Base-by-base conservation (phyloP, 495 filamentous ascomycete species). In the Daldinia vernicosa region DNA sequence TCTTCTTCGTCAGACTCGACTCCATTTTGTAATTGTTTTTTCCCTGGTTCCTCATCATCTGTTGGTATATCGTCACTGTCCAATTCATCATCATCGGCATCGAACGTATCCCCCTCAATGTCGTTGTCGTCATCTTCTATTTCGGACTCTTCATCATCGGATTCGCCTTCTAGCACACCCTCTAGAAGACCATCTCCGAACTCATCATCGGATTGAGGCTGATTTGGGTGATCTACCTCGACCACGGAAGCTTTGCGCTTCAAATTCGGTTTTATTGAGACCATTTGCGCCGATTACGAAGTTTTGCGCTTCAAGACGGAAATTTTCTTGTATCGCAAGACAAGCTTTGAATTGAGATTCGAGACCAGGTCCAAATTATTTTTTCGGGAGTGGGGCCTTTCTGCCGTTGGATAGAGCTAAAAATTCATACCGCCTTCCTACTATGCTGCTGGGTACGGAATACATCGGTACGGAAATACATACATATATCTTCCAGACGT, bases 101-200 rank as follows among this genome's bases (percentile, higher is more conserved):
- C 80, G 28, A 74, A 69, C 7, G 82, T 79, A 9, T 88, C 86
- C 17, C 86, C 87, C 39, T 85, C 69, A 6, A 68, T 69, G 27
- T 75, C 67, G 39, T 58, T 51, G 24, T 62, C 55, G 39, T 69
- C 54, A 40, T 68, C 14, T 52, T 76, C 76, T 24, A 77, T 77
- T 17, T 81, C 81, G 9, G 79, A 78, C 17, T 75, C 79, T 0
- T 75, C 79, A 30, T 79, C 79, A 28, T 77, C 87, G 59, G 88
- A 86, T 27, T 77, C 74, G 45, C 74, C 76, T 35, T 84, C 84
- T 50, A 92, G 81, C 56, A 88, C 84, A 30, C 89, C 90, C 61
- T 92, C 86, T 8, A 93, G 77, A 32, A 91, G 81, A 0, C 85
- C 86, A 33, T 83, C 81, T 59, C 83, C 85, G 73, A 94, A 84